Percentiles rank a stretch among this genome's conserved stretches.
Conservation (phyloP, 257 asterid genomes). For the Cruciata laevipes region DNA sequence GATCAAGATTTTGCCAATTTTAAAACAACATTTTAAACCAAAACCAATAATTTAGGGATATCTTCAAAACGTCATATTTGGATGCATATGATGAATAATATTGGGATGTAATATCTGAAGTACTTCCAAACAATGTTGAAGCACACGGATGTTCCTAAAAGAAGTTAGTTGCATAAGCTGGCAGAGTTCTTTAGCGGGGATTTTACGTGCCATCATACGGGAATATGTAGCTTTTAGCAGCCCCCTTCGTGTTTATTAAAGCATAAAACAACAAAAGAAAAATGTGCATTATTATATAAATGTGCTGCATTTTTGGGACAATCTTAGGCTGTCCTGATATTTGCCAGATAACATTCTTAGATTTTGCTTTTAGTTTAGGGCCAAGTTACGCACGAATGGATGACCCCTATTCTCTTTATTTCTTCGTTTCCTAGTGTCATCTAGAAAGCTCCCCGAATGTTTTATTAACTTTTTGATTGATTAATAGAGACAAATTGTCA, state of each 20-base stretch:
- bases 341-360: conserved; percentile 1
- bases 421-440: background rate
- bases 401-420: background rate
- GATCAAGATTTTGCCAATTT: too few relatives aligned
- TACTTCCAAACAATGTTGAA: background rate
- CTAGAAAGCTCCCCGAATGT: background rate
- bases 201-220: background rate
- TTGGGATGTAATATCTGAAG: background rate
- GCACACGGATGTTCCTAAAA: conserved; percentile 3
- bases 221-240: conserved; percentile 1
- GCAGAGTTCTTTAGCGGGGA: background rate
- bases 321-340: conserved; percentile 6
- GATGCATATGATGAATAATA: background rate
- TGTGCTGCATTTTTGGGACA: conserved; percentile 8
- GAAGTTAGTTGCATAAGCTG: background rate
- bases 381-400: conserved; percentile 7
- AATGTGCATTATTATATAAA: background rate
- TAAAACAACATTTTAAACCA: too few relatives aligned
- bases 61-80: background rate
- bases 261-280: background rate
- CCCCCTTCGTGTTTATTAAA: background rate
- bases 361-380: background rate
- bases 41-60: too few relatives aligned
- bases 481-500: too few relatives aligned
- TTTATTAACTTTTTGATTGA: background rate